Evolutionary conservation across 176 grass and related monocot species (phyloP).

Genomic region (Pontederia paniculata): DNA sequence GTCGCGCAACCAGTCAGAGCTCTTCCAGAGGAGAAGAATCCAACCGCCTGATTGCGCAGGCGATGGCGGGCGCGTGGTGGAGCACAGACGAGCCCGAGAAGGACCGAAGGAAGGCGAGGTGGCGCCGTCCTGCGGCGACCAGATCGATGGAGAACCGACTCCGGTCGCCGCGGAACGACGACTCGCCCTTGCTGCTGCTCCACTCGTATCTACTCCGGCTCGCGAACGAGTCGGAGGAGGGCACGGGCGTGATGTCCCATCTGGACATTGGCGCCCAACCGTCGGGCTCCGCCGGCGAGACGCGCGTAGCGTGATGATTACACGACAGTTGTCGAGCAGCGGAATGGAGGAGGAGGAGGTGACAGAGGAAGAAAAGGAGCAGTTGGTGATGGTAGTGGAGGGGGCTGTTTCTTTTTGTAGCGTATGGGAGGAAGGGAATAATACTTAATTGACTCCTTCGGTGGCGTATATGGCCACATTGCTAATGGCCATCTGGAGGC

Average conservation of each 20-base stretch:
- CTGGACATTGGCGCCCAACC: background rate
- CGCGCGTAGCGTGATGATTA: too few species aligned
- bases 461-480: too few species aligned
- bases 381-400: too few species aligned
- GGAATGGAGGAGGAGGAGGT: too few species aligned
- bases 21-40: background rate
- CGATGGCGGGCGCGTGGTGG: constrained; percentile 6
- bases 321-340: too few species aligned
- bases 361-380: too few species aligned
- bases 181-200: constrained; percentile 8
- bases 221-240: constrained; percentile 10
- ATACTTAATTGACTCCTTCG: too few species aligned
- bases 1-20: background rate
- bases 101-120: constrained; percentile 60
- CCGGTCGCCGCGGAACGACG: background rate
- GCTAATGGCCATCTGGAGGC: too few species aligned
- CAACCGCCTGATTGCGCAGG: constrained; percentile 25
- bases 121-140: constrained; percentile 43
- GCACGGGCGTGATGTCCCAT: background rate
- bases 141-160: constrained; percentile 31
- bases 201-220: constrained; percentile 11
- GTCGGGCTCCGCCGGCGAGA: background rate
- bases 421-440: too few species aligned
- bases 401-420: too few species aligned
- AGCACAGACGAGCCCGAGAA: constrained; percentile 14